Base-by-base conservation (phyloP, 768 basidiomycete genomes). In the Panellus pusillus region DNA sequence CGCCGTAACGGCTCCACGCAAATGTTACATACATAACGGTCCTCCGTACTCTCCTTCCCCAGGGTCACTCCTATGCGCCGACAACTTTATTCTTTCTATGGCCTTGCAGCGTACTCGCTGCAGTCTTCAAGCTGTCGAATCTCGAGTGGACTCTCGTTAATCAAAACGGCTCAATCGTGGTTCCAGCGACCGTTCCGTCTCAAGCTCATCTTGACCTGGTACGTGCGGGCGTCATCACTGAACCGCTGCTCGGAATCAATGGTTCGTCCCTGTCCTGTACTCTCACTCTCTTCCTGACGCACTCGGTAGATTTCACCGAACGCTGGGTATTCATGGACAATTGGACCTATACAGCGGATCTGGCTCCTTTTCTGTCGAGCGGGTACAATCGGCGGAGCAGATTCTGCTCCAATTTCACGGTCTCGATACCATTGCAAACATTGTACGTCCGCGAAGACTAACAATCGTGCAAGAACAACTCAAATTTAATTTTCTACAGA, bases 331-430 rank as follows among this genome's bases (percentile, higher is more conserved):
- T 74, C 28, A 68, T 77, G 46, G 81, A 83, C 50, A 79, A 79
- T 52, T 84, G 83, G 81, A 81, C 79, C 0, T 82, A 82, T 57
- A 81, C 79, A 0, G 79, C 81, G 3, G 79, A 80, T 60, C 52
- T 83, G 32, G 62, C 74, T 1, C 78, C 81, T 7, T 72, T 81
- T 51, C 60, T 70, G 19, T 47, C 65, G 41, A 63, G 59, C 6
- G 45, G 18, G 47, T 63, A 15, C 40, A 64, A 1, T 47, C 36
- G 19, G 32, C 59, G 29, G 58, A 62, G 8, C 62, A 72, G 20
- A 69, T 74, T 0, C 61, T 83, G 9, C 68, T 82, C 11, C 72
- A 83, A 6, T 81, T 82, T 61, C 78, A 82, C 51, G 81, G 81
- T 7, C 70, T 84, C 27, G 81, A 83, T 61, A 83, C 80, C 0